Conservation (phyloP, 345 rosid genomes). For the Citrus cavaleriei region DNA sequence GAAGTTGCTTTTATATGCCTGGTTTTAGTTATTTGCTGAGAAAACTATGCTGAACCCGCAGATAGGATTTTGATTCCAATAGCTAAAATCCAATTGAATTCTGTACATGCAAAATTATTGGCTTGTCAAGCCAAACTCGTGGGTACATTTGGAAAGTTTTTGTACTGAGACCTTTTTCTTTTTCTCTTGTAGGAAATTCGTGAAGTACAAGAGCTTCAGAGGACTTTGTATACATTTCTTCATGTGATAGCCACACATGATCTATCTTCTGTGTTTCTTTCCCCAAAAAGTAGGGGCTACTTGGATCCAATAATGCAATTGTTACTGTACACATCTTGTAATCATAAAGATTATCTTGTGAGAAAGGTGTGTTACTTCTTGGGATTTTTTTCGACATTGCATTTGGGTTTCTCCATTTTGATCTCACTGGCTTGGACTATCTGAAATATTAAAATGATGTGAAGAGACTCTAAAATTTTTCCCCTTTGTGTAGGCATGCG, state of each 20-base stretch:
- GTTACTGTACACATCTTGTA: constrained; percentile 63
- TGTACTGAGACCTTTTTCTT: background rate
- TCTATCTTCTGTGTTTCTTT: constrained; percentile 79
- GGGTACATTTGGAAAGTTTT: background rate
- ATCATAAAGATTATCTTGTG: constrained; percentile 66
- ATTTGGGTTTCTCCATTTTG: constrained; percentile 10
- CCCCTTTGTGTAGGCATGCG: constrained; percentile 56
- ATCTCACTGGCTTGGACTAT: background rate
- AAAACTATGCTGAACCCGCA: background rate
- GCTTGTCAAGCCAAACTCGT: background rate
- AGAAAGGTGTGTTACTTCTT: constrained; percentile 59
- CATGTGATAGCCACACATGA: constrained; percentile 79
- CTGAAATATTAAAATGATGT: background rate
- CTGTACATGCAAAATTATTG: background rate
- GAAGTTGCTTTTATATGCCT: background rate
- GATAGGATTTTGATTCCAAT: background rate
- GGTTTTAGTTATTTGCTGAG: background rate
- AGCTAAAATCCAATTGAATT: background rate
- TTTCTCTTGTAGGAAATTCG: constrained; percentile 62
- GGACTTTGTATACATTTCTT: constrained; percentile 76
- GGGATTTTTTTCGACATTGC: background rate
- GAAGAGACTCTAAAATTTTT: constrained; percentile 1
- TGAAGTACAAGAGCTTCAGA: constrained; percentile 88
- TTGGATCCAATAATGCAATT: constrained; percentile 65
- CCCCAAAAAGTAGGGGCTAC: constrained; percentile 52